Base-by-base conservation (phyloP, 345 rosid genomes). In the Draba incana region DNA sequence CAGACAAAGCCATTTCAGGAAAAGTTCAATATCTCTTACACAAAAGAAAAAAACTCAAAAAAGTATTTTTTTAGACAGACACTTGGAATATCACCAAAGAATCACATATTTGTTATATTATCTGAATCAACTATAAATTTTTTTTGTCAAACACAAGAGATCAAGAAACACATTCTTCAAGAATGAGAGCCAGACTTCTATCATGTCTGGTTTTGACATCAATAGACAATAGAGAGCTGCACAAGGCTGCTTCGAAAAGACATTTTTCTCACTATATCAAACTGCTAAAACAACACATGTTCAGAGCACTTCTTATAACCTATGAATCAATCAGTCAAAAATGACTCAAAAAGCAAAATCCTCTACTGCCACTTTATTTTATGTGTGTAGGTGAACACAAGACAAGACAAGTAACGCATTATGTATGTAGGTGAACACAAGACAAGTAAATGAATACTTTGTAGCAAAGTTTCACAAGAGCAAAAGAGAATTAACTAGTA, bases 271-370 rank as follows among this genome's bases (percentile, higher is more conserved):
- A 70, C 8, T 4, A 31, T 28, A 62, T 52, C 68, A 61, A 70
- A 38, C 61, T 39, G 59, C 60, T 41, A 27, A 28, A 48, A 41
- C 13, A 24, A 14, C 9, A 31, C 45, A 60, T 30, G 53, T 70
- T 31, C 20, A 20, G 20, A 20, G 4, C 47, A 53, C 8, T 37
- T 62, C 4, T 44, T 51, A 53, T 31, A 20, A n/a, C 41, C 49
- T 37, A 71, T 63, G 69, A 45, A 71, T 45, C 51, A 55, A 47
- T 43, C 69, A 71, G 8, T 46, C 42, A 63, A 1, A 7, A 16
- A 13, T 16, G 44, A 48, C 56, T 30, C 59, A 64, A 59, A 47
- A 7, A 56, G 70, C 63, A 27, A 63, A 35, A 53, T 48, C 57
- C 56, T 46, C 57, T 46, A 54, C 13, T 55, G 63, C 42, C 64